These are phyloP conservation scores for Tillandsia leiboldiana DNA, from an alignment of 176 grass and related monocot genomes.

Conservation along the genomic window DNA sequence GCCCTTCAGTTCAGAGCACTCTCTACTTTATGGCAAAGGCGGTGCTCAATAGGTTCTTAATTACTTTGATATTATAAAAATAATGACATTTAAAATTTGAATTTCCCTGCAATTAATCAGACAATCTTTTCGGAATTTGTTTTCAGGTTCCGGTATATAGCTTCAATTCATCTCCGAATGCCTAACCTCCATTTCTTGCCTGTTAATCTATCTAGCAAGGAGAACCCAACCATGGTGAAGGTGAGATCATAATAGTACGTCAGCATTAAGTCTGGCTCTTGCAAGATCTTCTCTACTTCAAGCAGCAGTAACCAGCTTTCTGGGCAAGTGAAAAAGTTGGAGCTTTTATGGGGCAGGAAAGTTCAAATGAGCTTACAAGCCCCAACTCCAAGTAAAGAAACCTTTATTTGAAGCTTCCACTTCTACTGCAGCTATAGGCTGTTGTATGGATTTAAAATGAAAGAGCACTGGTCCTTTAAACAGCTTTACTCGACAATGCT, in stretches of 20 bases:
- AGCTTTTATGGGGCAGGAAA: background rate
- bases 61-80: constrained; percentile 1
- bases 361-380: background rate
- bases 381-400: no score
- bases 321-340: background rate
- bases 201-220: constrained; percentile 74
- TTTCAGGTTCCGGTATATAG: constrained; percentile 63
- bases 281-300: no score
- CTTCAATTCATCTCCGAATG: constrained; percentile 76
- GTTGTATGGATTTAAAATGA: no score
- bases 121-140: background rate
- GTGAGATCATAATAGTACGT: constrained; percentile 20
- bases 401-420: no score
- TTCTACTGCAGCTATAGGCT: no score
- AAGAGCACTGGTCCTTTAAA: background rate
- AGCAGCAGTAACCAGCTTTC: background rate
- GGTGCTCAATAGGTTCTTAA: constrained; percentile 68
- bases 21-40: constrained; percentile 69
- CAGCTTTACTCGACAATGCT: background rate
- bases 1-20: constrained; percentile 90
- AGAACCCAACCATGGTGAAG: constrained; percentile 69
- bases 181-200: constrained; percentile 87
- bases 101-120: background rate
- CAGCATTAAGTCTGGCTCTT: no score
- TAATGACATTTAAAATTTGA: background rate